These are phyloP conservation scores for Quercus phellos DNA, from an alignment of 331 rosid species.

Conservation along the genomic window DNA sequence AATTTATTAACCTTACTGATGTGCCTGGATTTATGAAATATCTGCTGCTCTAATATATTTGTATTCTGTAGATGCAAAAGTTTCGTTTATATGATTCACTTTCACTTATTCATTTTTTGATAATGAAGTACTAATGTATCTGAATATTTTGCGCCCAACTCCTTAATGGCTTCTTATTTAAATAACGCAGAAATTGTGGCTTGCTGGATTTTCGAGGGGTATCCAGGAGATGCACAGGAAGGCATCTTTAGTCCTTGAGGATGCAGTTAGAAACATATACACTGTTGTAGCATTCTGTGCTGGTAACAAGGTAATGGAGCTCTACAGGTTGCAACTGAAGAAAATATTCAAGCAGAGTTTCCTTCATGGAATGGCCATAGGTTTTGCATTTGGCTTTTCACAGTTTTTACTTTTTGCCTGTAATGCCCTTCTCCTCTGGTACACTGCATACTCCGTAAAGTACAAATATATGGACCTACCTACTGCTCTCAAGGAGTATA, in stretches of 20 bases:
- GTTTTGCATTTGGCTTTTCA: slow-evolving; percentile 93
- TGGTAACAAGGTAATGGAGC: slow-evolving; percentile 98
- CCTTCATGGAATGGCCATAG: slow-evolving; percentile 95
- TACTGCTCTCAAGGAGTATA: slow-evolving; percentile 85
- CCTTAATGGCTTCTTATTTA: slow-evolving; percentile 17
- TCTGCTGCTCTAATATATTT: not conserved
- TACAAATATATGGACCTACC: slow-evolving; percentile 29
- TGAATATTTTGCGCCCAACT: not conserved
- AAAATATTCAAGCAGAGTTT: slow-evolving; percentile 89
- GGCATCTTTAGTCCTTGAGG: slow-evolving; percentile 99
- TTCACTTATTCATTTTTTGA: not conserved
- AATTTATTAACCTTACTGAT: not conserved
- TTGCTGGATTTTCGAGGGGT: slow-evolving; percentile 97
- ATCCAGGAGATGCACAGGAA: slow-evolving; percentile 99
- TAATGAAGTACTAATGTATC: not conserved
- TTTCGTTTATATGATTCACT: not conserved
- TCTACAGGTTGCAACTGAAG: slow-evolving; percentile 82
- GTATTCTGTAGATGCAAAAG: not conserved
- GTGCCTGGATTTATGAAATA: not conserved
- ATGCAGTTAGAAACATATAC: slow-evolving; percentile 96
- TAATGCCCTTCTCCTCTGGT: slow-evolving; percentile 98
- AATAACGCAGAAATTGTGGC: slow-evolving; percentile 89
- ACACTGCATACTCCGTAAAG: slow-evolving; percentile 62
- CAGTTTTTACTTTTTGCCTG: slow-evolving; percentile 98
- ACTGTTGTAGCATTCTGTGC: slow-evolving; percentile 99